Conservation (phyloP, 2,329 filamentous ascomycete genomes). For the Monosporascus sp. region DNA sequence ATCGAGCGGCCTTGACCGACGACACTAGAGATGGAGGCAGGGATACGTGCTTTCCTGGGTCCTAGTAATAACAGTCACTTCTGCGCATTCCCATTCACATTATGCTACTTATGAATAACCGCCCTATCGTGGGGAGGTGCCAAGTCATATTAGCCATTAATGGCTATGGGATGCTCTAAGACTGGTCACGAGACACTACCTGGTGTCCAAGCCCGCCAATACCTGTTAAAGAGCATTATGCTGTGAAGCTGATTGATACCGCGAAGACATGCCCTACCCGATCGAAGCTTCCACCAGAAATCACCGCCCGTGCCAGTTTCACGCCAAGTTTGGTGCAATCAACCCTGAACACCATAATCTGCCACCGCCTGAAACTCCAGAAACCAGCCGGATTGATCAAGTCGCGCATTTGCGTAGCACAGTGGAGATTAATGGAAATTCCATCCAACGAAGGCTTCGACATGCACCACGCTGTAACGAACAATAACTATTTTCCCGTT, state of each 20-base stretch:
- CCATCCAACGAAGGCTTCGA: neutral
- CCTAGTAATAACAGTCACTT: neutral
- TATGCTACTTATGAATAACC: neutral
- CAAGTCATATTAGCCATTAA: too few relatives aligned
- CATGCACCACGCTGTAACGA: neutral
- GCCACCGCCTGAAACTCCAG: neutral
- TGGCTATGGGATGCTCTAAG: too few relatives aligned
- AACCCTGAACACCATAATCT: neutral
- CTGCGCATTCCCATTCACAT: neutral
- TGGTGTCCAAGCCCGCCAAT: neutral
- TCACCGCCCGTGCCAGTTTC: neutral
- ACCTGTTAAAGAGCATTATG: neutral
- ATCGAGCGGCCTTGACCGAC: slow-evolving; percentile 7
- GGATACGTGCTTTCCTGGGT: too few relatives aligned
- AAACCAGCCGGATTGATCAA: neutral
- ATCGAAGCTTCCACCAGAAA: neutral
- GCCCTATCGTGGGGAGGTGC: neutral
- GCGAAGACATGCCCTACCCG: neutral
- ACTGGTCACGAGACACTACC: neutral
- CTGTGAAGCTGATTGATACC: neutral
- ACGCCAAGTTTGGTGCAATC: neutral
- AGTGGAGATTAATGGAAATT: neutral
- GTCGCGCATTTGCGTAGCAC: neutral
- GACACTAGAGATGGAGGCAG: too few relatives aligned
- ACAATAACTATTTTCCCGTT: neutral